Evolutionary conservation across 805 yeast genomes (phyloP), one percentile per base, ranked within the genome.

Genomic region (Lipomyces yamanashiensis): DNA sequence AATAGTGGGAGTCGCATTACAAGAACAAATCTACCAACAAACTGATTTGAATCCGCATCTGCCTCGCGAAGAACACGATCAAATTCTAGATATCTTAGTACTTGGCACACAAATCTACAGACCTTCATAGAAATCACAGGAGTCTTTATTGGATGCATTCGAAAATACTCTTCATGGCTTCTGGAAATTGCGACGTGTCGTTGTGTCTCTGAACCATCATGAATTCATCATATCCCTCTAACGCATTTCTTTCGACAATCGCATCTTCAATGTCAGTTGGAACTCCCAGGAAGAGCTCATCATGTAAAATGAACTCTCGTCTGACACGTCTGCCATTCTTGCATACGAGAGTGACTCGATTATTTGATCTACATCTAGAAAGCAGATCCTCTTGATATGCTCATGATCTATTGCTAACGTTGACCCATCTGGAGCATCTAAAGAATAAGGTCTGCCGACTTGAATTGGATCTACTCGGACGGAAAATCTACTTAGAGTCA

Each of bases 21-120:
- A 74, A 12, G 86, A 85, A 70, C 96, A 90, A 72, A 66, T 88
- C 28, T 47, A 47, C 81, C 88, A 28, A 28, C 28, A 0, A 75
- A 76, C 0, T 12, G 36, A 39, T 10, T 7, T 12, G 43, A 41
- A 45, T 15, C 19, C 4, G 23, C 17, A 8, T 28, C 39, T 28
- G 10, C 90, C 90, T 0, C 63, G 75, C 1, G 95, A 88, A 67
- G 76, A 71, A 0, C 93, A 88, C 67, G 96, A 90, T 71, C 83
- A 84, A 75, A 58, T 60, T 0, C 73, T 90, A 55, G 87, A 90
- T 74, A 78, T 76, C 1, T 78, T 89, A 0, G 75, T 89, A 1
- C 75, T 83, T 0, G 82, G 77, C 7, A 79, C 74, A 36, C 43
- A 66, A 2, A 65, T 77, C 13, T 41, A 50, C 23, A 51, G 55